phyloP scores from a whole-genome alignment of 192 early-diverging fungal species.

The Chytriomyces confervae region DNA sequence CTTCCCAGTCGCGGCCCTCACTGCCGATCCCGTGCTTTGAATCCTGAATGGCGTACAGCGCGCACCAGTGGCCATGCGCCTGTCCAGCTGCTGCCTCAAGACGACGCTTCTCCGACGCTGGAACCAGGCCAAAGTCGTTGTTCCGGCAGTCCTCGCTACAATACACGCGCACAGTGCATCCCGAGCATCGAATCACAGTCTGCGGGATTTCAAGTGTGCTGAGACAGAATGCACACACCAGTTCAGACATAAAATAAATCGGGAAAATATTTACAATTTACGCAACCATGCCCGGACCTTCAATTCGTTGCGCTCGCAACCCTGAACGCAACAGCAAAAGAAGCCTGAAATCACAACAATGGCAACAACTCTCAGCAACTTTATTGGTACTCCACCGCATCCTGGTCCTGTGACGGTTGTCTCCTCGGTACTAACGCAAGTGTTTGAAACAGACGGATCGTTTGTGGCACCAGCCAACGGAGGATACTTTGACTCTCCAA shows the following conservation, averaged over 20 bases:
- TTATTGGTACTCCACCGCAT: not conserved
- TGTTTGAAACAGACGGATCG: slow-evolving; percentile 52
- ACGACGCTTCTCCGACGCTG: not conserved
- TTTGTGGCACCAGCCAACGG: slow-evolving; percentile 60
- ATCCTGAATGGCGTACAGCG: not conserved
- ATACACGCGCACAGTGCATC: not conserved
- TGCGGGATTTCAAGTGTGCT: too few species aligned
- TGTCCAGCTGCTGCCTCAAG: not conserved
- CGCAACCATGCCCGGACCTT: too few species aligned
- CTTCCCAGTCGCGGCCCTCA: not conserved
- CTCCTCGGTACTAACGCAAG: not conserved
- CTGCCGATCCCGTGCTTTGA: not conserved
- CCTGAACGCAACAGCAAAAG: not conserved
- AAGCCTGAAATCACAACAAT: not conserved
- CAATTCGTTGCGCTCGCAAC: not conserved
- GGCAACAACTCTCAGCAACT: not conserved
- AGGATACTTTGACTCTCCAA: slow-evolving; percentile 64
- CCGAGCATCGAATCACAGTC: not conserved
- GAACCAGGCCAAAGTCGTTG: not conserved
- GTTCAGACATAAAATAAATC: too few species aligned
- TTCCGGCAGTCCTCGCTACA: not conserved
- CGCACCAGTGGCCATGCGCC: not conserved
- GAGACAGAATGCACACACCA: too few species aligned
- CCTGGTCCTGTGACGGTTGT: not conserved
- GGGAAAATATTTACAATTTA: too few species aligned